Conservation (phyloP, 768 basidiomycete species). For the Russula abietina region DNA sequence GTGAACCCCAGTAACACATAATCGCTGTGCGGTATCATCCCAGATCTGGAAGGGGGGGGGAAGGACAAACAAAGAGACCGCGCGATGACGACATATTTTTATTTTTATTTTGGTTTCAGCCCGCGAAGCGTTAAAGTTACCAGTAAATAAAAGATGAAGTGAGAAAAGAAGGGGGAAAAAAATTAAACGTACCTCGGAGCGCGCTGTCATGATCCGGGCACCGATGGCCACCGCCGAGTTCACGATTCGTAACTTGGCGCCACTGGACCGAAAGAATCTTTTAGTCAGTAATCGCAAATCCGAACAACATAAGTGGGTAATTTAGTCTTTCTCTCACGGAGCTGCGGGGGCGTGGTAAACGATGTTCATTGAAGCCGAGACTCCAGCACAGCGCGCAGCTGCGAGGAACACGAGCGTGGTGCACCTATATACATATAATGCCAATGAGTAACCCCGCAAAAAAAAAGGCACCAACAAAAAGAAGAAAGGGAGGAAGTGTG, state of each 20-base stretch:
- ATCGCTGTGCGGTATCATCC: constrained; percentile 23
- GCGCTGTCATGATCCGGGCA: constrained; percentile 25
- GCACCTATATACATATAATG: too few species aligned
- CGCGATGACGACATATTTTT: too few species aligned
- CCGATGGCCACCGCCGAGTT: constrained; percentile 27
- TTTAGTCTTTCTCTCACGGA: constrained; percentile 12
- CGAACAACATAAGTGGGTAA: too few species aligned
- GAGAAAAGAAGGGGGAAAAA: too few species aligned
- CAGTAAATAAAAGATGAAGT: too few species aligned
- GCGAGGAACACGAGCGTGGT: constrained; percentile 24
- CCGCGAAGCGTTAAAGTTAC: too few species aligned
- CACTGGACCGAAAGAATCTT: constrained; percentile 9
- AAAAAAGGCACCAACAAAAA: too few species aligned
- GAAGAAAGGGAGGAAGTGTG: background rate
- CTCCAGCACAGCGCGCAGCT: constrained; percentile 1
- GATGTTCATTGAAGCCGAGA: constrained; percentile 24
- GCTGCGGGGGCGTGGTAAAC: constrained; percentile 27
- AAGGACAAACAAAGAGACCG: too few species aligned
- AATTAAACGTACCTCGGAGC: constrained; percentile 23
- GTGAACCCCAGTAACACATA: constrained; percentile 24
- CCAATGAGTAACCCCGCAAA: too few species aligned
- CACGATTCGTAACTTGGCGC: constrained; percentile 25
- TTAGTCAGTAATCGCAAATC: background rate
- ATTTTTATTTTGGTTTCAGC: too few species aligned
- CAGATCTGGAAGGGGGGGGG: constrained; percentile 22